phyloP scores from a whole-genome alignment of 345 rosid genomes.

The Eucalyptus polyanthemos region DNA sequence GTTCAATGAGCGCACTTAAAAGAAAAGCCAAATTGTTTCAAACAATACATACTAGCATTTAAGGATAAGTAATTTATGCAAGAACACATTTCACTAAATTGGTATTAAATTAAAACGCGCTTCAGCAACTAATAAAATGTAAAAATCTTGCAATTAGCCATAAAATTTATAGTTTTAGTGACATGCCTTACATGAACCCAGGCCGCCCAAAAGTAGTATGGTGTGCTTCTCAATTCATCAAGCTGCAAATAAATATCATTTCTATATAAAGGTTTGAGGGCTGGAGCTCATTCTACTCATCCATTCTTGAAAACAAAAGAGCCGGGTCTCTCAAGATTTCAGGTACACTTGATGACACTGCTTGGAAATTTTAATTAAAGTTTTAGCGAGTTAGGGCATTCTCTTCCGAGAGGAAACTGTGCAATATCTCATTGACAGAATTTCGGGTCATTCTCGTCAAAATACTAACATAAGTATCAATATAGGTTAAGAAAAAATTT shows the following conservation, averaged over 20 bases:
- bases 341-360: background rate
- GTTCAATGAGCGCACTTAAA: too few relatives aligned
- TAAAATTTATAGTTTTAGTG: background rate
- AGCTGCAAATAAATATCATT: background rate
- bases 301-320: too few relatives aligned
- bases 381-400: rapidly evolving
- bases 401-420: background rate
- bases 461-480: too few relatives aligned
- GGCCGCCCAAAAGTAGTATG: background rate
- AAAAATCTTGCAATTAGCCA: background rate
- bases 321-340: background rate
- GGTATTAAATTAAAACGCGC: too few relatives aligned
- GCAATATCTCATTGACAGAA: background rate
- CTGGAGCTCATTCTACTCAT: too few relatives aligned
- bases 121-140: too few relatives aligned
- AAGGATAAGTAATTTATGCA: rapidly evolving
- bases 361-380: too few relatives aligned
- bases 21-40: too few relatives aligned
- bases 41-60: too few relatives aligned
- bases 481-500: too few relatives aligned
- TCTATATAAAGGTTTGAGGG: too few relatives aligned
- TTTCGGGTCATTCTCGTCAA: rapidly evolving
- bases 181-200: background rate
- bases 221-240: background rate
- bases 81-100: too few relatives aligned